Base-by-base conservation (phyloP, 2,329 filamentous ascomycete species). In the Penicillium rolfsii region DNA sequence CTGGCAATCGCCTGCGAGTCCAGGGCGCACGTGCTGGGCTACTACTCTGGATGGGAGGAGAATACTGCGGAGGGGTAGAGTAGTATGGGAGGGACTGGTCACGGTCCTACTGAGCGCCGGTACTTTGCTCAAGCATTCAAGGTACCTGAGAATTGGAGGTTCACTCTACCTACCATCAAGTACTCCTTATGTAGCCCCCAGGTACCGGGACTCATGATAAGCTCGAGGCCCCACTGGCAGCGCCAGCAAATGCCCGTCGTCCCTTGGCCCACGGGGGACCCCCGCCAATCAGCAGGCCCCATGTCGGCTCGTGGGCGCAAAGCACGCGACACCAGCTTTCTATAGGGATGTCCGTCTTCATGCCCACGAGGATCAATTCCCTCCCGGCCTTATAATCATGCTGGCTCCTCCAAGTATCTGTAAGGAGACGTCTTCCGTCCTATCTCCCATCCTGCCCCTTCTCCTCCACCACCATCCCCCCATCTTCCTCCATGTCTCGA, bases 321-420 rank as follows among this genome's bases (percentile, higher is more conserved):
- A 75, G 74, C 74, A 76, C 74, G 74, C 74, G 74, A 76, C 74
- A 76, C 72, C 66, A n/a, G 50, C 52, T 43, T 57, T 65, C 35
- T 55, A 56, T 48, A 56, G 59, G 59, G 61, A 63, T 50, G 43
- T 62, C 50, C 50, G 35, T 30, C 50, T 38, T 28, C 63, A 66
- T 63, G 59, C 59, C 52, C 49, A 38, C 35, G 40, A 28, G 30
- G 30, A 26, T 48, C 28, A 22, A 22, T 24, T n/a, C 14, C 41
- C 19, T n/a, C 4, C 28, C 16, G 33, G 16, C 35, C 45, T 26
- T 59, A 55, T 50, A 55, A 55, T 55, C 45, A 49, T 46, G 38
- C 14, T 16, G 30, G 1, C 30, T 19, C 50, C 50, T 41, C 33
- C 9, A 11, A 33, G 8, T 5, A 33, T 33, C 30, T 33, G 19